Percentiles rank a stretch among this genome's conserved stretches.
Evolutionary conservation across 1,284 basidiomycete species (phyloP).

Genomic region (Irpex sp.): DNA sequence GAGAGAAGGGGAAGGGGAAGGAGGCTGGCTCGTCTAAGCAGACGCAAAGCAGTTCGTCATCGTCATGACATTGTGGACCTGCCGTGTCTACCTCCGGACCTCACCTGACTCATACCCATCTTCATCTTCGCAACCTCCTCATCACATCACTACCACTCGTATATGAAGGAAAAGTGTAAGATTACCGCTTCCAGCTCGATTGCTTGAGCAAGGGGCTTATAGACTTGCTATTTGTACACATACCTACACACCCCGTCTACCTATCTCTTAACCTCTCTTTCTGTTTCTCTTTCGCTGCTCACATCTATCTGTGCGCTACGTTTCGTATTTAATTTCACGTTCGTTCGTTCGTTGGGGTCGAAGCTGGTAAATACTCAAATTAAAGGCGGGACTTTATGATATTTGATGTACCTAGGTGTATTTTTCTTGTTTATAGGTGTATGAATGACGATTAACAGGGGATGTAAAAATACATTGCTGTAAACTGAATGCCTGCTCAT

Average conservation of each 20-base stretch:
- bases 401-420: background rate
- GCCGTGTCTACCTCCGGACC: background rate
- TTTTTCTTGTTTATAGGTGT: background rate
- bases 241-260: no score
- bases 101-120: background rate
- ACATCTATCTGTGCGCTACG: no score
- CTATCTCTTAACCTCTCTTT: no score
- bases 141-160: background rate
- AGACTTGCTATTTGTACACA: no score
- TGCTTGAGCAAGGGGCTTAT: no score
- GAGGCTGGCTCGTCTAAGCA: background rate
- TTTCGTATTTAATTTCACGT: no score
- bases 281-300: no score
- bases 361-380: background rate
- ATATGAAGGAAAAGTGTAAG: no score
- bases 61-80: no score
- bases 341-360: background rate
- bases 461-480: background rate
- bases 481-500: background rate
- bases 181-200: no score
- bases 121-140: background rate
- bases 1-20: slow-evolving; percentile 31
- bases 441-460: background rate
- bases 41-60: background rate
- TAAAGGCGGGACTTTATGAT: background rate